Conservation (phyloP, 2,329 filamentous ascomycete species). For the Sarocladium strictum region DNA sequence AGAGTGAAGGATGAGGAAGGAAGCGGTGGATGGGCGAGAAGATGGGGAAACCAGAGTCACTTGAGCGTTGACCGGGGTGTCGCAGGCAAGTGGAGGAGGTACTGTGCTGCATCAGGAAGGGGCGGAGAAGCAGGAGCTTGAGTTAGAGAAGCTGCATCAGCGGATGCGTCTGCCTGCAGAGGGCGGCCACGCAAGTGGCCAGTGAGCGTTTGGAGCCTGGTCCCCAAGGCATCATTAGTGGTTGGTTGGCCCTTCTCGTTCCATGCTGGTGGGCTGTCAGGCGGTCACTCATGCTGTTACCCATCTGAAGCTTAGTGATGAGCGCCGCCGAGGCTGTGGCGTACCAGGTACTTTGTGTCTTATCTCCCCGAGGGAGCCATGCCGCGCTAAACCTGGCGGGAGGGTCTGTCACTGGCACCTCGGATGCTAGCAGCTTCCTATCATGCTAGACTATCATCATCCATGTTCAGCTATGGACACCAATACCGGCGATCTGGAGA, state of each 20-base stretch:
- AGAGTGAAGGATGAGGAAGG: constrained; percentile 6
- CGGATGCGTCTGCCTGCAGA: constrained; percentile 3
- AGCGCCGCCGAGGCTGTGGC: not conserved
- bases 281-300: not conserved
- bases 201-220: not conserved
- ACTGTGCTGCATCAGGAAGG: not conserved
- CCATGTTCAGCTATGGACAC: not conserved
- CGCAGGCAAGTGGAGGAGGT: too few relatives aligned
- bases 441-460: not conserved
- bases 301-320: not conserved
- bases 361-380: not conserved
- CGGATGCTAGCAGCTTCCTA: not conserved
- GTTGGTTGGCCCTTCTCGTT: not conserved
- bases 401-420: constrained; percentile 1
- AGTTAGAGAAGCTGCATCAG: not conserved
- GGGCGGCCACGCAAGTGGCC: not conserved
- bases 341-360: not conserved
- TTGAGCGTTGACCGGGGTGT: not conserved
- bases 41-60: constrained; percentile 2
- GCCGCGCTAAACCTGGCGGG: not conserved
- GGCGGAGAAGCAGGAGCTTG: not conserved
- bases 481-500: constrained; percentile 5
- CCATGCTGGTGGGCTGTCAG: not conserved
- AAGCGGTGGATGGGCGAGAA: constrained; percentile 6
- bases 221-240: not conserved